A percentile compares a stretch with the other conserved stretches of the same genome.
Conservation (phyloP, 176 grass and related monocot species). For the Rhynchospora tenuis region DNA sequence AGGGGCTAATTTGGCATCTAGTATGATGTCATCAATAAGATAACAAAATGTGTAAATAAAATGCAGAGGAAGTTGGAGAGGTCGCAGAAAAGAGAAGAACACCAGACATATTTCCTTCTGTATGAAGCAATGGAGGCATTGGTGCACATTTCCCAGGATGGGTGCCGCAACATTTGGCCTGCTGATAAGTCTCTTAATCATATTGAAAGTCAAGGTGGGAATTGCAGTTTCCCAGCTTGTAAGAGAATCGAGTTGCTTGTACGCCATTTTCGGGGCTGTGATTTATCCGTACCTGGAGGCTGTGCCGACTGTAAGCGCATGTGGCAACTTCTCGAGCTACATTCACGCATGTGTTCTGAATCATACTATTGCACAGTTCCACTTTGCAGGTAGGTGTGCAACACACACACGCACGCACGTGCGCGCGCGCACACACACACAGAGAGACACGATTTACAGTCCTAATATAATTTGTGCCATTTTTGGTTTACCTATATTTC, state of each 20-base stretch:
- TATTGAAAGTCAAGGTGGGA: neutral
- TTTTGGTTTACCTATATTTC: neutral
- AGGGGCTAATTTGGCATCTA: too few relatives aligned
- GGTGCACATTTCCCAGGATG: slow-evolving; percentile 34
- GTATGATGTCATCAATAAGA: neutral
- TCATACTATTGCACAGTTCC: slow-evolving; percentile 55
- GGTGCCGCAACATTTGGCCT: slow-evolving; percentile 33
- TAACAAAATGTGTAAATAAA: neutral
- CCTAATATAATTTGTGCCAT: neutral
- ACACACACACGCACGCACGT: neutral
- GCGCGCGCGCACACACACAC: too few relatives aligned
- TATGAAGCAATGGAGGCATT: slow-evolving; percentile 39
- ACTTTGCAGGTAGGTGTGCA: slow-evolving; percentile 57
- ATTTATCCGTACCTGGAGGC: slow-evolving; percentile 47
- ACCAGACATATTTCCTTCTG: slow-evolving; percentile 23
- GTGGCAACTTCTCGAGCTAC: slow-evolving; percentile 86
- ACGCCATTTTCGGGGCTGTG: slow-evolving; percentile 60
- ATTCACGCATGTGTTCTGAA: slow-evolving; percentile 53
- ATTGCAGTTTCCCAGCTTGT: slow-evolving; percentile 30
- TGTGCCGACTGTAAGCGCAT: slow-evolving; percentile 66
- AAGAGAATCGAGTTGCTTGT: slow-evolving; percentile 54
- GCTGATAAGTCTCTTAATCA: slow-evolving; percentile 17
- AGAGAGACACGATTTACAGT: neutral
- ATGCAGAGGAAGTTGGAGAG: slow-evolving; percentile 28
- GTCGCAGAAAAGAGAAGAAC: slow-evolving; percentile 22